Evolutionary conservation across 2,329 filamentous ascomycete species (phyloP).

Genomic region (Neoscytalidium dimidiatum): DNA sequence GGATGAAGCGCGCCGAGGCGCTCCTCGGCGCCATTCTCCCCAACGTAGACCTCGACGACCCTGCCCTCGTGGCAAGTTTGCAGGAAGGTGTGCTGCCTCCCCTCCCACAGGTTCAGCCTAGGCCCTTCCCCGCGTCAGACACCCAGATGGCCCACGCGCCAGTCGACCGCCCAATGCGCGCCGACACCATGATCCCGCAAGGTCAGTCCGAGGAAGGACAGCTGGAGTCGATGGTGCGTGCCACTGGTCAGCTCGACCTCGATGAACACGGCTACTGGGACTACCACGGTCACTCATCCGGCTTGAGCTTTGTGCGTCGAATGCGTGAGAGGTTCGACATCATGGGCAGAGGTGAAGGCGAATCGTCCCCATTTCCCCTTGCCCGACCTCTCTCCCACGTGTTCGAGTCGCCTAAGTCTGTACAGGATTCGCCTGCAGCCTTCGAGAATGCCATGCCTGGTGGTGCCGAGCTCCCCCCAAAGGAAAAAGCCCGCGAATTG

Average conservation of each 20-base stretch:
- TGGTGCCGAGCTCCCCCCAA: slow-evolving; percentile 65
- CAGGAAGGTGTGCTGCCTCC: slow-evolving; percentile 64
- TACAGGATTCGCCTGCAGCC: slow-evolving; percentile 63
- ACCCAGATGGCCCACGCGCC: background rate
- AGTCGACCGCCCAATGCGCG: background rate
- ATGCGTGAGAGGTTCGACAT: slow-evolving; percentile 87
- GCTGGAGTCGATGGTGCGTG: slow-evolving; percentile 92
- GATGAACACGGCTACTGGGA: slow-evolving; percentile 92
- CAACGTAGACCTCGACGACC: slow-evolving; percentile 81
- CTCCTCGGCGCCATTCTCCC: slow-evolving; percentile 79
- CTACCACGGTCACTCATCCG: slow-evolving; percentile 92
- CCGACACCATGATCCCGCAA: slow-evolving; percentile 17
- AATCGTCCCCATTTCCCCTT: slow-evolving; percentile 60
- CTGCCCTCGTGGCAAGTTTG: slow-evolving; percentile 75
- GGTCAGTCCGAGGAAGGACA: slow-evolving; percentile 47
- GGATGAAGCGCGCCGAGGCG: slow-evolving; percentile 79
- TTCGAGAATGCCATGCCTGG: slow-evolving; percentile 32
- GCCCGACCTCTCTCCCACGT: slow-evolving; percentile 56
- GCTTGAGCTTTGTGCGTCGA: slow-evolving; percentile 81
- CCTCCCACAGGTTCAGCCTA: slow-evolving; percentile 27
- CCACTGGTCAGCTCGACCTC: slow-evolving; percentile 85
- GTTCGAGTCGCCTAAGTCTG: slow-evolving; percentile 70
- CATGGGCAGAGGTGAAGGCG: slow-evolving; percentile 66
- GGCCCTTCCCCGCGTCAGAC: slow-evolving; percentile 3
- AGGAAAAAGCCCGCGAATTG: slow-evolving; percentile 57